phyloP scores from a whole-genome alignment of 2,329 filamentous ascomycete species.

The Cucurbitaria berberidis region DNA sequence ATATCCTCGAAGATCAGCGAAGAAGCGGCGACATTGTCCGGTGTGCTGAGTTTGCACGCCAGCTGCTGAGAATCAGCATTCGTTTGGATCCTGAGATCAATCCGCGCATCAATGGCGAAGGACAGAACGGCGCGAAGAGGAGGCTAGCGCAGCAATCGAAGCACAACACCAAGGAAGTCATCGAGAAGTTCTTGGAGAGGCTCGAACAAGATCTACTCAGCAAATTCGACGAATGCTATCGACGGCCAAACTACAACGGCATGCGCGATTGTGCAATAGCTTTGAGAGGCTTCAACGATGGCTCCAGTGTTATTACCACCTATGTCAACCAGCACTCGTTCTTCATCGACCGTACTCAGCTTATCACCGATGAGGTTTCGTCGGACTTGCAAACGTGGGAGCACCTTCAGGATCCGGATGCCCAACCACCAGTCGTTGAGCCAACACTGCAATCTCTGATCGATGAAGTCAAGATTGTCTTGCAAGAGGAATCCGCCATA shows the following conservation, averaged over 20 bases:
- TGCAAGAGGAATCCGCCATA: constrained; percentile 96
- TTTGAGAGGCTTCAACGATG: constrained; percentile 93
- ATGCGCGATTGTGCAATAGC: constrained; percentile 98
- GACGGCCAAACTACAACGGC: constrained; percentile 92
- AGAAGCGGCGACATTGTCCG: constrained; percentile 89
- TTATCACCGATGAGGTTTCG: constrained; percentile 84
- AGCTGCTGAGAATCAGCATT: constrained; percentile 92
- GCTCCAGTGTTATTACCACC: constrained; percentile 89
- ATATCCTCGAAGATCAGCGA: constrained; percentile 86
- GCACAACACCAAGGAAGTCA: constrained; percentile 79
- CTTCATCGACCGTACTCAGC: constrained; percentile 94
- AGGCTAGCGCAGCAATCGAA: constrained; percentile 48
- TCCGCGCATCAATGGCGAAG: constrained; percentile 45
- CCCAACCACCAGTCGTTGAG: constrained; percentile 88
- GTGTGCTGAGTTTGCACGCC: constrained; percentile 90
- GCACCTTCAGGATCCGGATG: constrained; percentile 89
- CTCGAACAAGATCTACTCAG: constrained; percentile 93
- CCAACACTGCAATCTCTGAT: constrained; percentile 89
- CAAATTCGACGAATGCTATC: constrained; percentile 97
- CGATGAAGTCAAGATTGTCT: constrained; percentile 92
- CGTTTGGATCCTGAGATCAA: constrained; percentile 78
- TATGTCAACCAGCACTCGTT: constrained; percentile 99
- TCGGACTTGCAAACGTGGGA: constrained; percentile 82
- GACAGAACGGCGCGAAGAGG: constrained; percentile 56
- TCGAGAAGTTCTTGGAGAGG: constrained; percentile 96